phyloP scores from a whole-genome alignment of 2,329 filamentous ascomycete genomes.

The Elsinoe perseae region DNA sequence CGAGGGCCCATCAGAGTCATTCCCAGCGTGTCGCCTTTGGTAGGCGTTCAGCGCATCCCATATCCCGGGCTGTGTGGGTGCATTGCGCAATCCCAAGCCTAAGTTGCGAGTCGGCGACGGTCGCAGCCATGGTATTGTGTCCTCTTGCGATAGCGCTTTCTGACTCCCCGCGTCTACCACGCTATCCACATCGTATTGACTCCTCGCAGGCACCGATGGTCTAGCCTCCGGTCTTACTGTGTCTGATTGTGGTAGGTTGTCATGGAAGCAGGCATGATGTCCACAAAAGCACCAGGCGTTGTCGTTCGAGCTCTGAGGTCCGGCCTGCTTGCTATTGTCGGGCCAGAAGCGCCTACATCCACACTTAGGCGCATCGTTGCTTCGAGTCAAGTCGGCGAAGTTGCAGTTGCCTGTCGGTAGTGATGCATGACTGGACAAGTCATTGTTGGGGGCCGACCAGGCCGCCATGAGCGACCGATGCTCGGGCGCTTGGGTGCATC shows the following conservation, averaged over 20 bases:
- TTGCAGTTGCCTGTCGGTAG: conserved; percentile 48
- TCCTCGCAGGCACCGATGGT: conserved; percentile 4
- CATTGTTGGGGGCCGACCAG: conserved; percentile 15
- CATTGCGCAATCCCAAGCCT: background rate
- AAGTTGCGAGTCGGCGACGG: conserved; percentile 6
- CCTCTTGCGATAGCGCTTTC: background rate
- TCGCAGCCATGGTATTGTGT: background rate
- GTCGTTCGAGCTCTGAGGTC: conserved; percentile 23
- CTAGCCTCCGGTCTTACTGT: conserved; percentile 13
- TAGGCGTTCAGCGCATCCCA: conserved; percentile 32
- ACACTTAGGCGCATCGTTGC: conserved; percentile 39
- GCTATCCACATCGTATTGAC: conserved; percentile 3
- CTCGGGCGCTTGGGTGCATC: conserved; percentile 4
- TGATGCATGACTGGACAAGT: conserved; percentile 22
- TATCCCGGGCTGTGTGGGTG: conserved; percentile 18
- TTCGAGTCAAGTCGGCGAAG: conserved; percentile 41
- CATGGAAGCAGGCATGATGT: conserved; percentile 52
- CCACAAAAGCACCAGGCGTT: conserved; percentile 45
- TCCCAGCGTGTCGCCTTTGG: conserved; percentile 28
- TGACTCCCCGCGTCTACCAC: conserved; percentile 9
- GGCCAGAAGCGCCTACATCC: conserved; percentile 49
- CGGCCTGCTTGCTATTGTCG: conserved; percentile 20
- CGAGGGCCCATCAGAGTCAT: conserved; percentile 21
- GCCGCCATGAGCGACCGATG: conserved; percentile 15
- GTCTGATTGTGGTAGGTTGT: conserved; percentile 14